Percentiles rank a stretch among this genome's conserved stretches.
These are phyloP conservation scores for Lipomyces spencermartinsiae DNA, from an alignment of 805 yeast genomes.

Conservation along the genomic window DNA sequence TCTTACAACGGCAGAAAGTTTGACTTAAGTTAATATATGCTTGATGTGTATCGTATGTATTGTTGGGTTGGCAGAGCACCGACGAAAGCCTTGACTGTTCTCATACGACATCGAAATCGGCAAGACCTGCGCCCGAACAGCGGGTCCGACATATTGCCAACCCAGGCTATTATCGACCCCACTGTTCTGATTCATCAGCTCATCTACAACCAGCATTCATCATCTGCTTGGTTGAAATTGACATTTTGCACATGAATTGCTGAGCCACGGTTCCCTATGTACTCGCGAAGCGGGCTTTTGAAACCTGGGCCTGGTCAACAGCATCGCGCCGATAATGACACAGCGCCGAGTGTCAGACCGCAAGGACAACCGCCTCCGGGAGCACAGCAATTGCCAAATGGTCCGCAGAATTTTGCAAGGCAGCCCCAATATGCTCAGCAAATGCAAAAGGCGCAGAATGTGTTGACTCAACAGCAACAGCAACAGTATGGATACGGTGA, in stretches of 20 bases:
- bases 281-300: conserved; percentile 26
- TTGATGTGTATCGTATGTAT: not conserved
- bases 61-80: not conserved
- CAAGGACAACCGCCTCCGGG: conserved; percentile 13
- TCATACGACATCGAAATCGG: not conserved
- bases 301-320: conserved; percentile 26
- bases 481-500: conserved; percentile 11
- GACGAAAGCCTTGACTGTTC: not conserved
- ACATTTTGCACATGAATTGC: not conserved
- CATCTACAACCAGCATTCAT: not conserved
- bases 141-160: not conserved
- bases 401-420: conserved; percentile 5
- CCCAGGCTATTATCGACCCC: not conserved
- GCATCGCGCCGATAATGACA: conserved; percentile 1
- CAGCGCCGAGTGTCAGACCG: not conserved
- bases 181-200: not conserved
- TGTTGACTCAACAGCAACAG: conserved; percentile 20
- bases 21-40: not conserved
- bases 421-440: not conserved
- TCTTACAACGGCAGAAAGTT: not conserved
- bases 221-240: not conserved
- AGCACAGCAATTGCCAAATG: conserved; percentile 7
- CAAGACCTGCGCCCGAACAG: not conserved
- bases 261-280: conserved; percentile 3
- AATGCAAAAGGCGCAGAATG: not conserved